A percentile compares a stretch with the other conserved stretches of the same genome.
These are phyloP conservation scores for Dissophora globulifera DNA, from an alignment of 192 early-diverging fungal species.

Conservation along the genomic window DNA sequence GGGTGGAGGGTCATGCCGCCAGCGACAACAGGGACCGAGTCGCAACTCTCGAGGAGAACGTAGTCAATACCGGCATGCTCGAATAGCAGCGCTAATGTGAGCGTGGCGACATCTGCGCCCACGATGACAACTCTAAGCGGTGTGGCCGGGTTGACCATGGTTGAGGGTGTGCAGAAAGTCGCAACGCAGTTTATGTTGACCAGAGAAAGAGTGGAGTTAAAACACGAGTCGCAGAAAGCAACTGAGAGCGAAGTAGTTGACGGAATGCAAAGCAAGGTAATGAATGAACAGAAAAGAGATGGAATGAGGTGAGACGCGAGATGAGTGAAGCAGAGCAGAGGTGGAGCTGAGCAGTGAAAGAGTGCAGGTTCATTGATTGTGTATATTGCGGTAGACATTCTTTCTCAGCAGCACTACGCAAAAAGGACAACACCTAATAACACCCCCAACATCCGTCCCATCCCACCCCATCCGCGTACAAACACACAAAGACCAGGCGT, in stretches of 20 bases:
- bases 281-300: not conserved
- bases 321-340: not conserved
- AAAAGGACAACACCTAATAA: too few species aligned
- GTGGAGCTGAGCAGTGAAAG: too few species aligned
- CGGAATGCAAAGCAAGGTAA: not conserved
- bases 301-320: too few species aligned
- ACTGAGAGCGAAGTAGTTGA: too few species aligned
- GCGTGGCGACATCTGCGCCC: constrained; percentile 47
- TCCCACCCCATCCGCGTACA: too few species aligned
- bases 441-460: too few species aligned
- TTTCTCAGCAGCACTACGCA: too few species aligned
- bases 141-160: not conserved
- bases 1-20: constrained; percentile 43
- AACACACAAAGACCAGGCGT: too few species aligned
- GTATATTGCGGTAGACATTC: not conserved
- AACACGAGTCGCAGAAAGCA: too few species aligned
- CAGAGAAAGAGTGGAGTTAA: too few species aligned
- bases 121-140: constrained; percentile 43
- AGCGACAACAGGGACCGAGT: constrained; percentile 39
- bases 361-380: too few species aligned
- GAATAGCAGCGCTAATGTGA: constrained; percentile 40
- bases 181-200: too few species aligned
- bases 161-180: not conserved
- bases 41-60: constrained; percentile 30
- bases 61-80: constrained; percentile 55